A percentile compares a stretch with the other conserved stretches of the same genome.
These are phyloP conservation scores for Pseudogymnoascus sp. DNA, from an alignment of 2,329 filamentous ascomycete species.

Conservation along the genomic window DNA sequence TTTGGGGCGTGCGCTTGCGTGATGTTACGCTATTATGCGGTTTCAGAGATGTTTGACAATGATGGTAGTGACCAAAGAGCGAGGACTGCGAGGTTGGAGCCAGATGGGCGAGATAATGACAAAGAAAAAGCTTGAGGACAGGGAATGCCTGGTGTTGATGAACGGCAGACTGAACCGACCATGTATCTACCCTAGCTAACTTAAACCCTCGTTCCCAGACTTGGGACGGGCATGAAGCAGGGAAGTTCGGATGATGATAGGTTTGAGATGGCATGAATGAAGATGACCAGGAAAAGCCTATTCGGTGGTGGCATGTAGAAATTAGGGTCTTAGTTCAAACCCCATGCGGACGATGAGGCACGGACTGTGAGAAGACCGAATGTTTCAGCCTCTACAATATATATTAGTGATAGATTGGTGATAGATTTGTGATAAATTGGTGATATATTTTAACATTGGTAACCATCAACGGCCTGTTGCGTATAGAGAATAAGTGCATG, in stretches of 20 bases:
- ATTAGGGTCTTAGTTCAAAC: not conserved
- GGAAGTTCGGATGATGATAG: not conserved
- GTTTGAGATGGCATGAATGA: not conserved
- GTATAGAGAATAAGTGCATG: not conserved
- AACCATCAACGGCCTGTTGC: not conserved
- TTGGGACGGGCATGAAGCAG: not conserved
- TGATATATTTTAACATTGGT: not conserved
- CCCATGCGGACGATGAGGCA: not conserved
- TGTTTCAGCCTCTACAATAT: not conserved
- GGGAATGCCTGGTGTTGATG: not conserved
- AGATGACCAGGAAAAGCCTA: not conserved
- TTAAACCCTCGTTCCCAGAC: not conserved
- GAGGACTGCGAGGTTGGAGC: not conserved
- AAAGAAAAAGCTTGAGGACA: not conserved
- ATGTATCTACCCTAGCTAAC: not conserved
- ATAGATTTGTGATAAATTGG: not conserved
- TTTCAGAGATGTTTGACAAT: not conserved
- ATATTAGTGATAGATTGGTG: slow-evolving; percentile 5
- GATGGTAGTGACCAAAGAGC: not conserved
- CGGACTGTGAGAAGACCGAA: not conserved
- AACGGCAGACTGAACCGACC: not conserved
- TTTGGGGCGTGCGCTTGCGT: not conserved
- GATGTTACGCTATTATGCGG: not conserved
- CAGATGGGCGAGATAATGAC: not conserved
- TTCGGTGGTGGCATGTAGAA: not conserved